Conservation (phyloP, 768 basidiomycete genomes). For the Tricholoma saponaceum region DNA sequence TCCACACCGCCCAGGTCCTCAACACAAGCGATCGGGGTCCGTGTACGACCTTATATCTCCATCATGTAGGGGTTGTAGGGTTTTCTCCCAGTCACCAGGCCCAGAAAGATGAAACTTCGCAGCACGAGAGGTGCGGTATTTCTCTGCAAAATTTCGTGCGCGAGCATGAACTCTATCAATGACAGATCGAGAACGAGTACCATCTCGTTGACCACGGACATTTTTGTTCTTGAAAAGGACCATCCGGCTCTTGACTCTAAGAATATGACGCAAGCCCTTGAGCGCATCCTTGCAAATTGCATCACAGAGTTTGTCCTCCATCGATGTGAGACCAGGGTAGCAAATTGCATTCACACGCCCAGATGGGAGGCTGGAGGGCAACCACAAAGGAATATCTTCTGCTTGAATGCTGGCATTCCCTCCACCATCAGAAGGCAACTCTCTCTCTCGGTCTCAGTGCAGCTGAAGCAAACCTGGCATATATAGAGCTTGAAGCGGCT, state of each 20-base stretch:
- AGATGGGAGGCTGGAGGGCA: slow-evolving; percentile 10
- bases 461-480: background rate
- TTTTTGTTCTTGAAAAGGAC: slow-evolving; percentile 19
- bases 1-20: background rate
- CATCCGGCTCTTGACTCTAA: slow-evolving; percentile 16
- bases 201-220: slow-evolving; percentile 16
- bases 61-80: slow-evolving; percentile 3
- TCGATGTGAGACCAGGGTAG: slow-evolving; percentile 1
- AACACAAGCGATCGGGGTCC: background rate
- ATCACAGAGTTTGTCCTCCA: slow-evolving; percentile 16
- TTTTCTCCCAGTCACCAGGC: slow-evolving; percentile 4
- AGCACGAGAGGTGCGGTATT: background rate
- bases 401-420: background rate
- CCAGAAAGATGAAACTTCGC: background rate
- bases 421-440: background rate
- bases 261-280: slow-evolving; percentile 10
- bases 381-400: slow-evolving; percentile 11
- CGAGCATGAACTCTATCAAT: slow-evolving; percentile 11
- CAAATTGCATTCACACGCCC: background rate
- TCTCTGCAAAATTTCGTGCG: background rate
- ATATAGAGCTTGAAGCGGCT: background rate
- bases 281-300: slow-evolving; percentile 20
- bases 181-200: slow-evolving; percentile 17
- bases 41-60: slow-evolving; percentile 6
- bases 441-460: background rate